Conservation (phyloP, 805 yeast genomes). For the Zygosaccharomyces pseudorouxii region DNA sequence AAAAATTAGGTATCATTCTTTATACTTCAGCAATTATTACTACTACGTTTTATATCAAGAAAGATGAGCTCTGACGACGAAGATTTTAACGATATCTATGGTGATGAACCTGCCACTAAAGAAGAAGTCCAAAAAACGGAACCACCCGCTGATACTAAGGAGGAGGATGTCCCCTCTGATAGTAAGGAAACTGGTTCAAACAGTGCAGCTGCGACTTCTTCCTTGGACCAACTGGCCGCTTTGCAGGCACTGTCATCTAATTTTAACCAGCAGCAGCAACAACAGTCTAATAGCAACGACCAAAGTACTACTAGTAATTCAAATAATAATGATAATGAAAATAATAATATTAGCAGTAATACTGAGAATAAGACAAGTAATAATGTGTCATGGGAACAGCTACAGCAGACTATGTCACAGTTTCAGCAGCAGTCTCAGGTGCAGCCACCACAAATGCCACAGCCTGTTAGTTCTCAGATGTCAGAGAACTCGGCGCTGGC, state of each 20-base stretch:
- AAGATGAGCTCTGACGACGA: slow-evolving; percentile 81
- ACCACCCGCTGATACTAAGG: slow-evolving; percentile 14
- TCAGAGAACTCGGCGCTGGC: slow-evolving; percentile 16
- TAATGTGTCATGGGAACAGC: slow-evolving; percentile 32
- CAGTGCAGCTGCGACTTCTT: slow-evolving; percentile 13
- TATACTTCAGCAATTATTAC: slow-evolving; percentile 7
- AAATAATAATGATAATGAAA: slow-evolving; percentile 13
- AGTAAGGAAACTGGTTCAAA: slow-evolving; percentile 2
- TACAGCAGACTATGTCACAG: slow-evolving; percentile 35
- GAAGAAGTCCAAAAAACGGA: slow-evolving; percentile 17
- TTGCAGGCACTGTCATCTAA: slow-evolving; percentile 35
- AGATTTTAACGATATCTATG: slow-evolving; percentile 90
- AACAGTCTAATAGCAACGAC: slow-evolving; percentile 18
- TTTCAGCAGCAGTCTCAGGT: slow-evolving; percentile 28
- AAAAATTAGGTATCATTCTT: slow-evolving; percentile 7
- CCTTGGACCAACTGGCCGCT: slow-evolving; percentile 35
- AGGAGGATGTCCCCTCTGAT: slow-evolving; percentile 7
- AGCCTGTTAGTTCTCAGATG: slow-evolving; percentile 6
- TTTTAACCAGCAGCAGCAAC: slow-evolving; percentile 28
- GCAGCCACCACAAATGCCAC: slow-evolving; percentile 13
- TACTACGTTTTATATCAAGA: slow-evolving; percentile 7
- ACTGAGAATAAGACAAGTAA: slow-evolving; percentile 13
- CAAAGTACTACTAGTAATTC: slow-evolving; percentile 15
- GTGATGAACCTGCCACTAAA: slow-evolving; percentile 30
- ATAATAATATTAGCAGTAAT: slow-evolving; percentile 11